A percentile compares a stretch with the other conserved stretches of the same genome.
Conservation (phyloP, 345 rosid species). For the Acer campestre region DNA sequence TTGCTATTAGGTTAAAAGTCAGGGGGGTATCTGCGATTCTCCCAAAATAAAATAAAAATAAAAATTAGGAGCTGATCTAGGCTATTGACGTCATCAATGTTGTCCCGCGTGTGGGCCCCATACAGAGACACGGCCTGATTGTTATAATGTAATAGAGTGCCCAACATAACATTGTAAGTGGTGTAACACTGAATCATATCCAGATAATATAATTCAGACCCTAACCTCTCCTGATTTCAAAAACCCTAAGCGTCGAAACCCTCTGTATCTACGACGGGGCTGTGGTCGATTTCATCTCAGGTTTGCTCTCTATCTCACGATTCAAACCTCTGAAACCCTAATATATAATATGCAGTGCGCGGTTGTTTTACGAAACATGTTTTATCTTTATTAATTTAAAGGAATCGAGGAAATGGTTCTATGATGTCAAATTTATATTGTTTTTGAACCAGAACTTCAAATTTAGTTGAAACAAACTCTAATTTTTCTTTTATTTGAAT, state of each 20-base stretch:
- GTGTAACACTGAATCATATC: not conserved
- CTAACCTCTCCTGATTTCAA: not conserved
- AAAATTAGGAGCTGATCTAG: too few species aligned
- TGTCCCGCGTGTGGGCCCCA: not conserved
- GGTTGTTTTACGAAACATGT: too few species aligned
- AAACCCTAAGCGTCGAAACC: conserved; percentile 22
- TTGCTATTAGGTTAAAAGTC: too few species aligned
- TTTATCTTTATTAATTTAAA: not conserved
- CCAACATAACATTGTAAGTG: not conserved
- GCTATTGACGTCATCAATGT: not conserved
- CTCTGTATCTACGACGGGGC: not conserved
- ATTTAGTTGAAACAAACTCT: not conserved
- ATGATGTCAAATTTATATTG: not conserved
- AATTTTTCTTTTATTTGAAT: not conserved
- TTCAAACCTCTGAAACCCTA: not conserved
- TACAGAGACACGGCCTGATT: not conserved
- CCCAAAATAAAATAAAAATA: too few species aligned
- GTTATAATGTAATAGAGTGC: not conserved
- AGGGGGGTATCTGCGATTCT: too few species aligned
- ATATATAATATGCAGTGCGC: not conserved
- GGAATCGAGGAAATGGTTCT: not conserved
- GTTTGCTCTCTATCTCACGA: conserved; percentile 17
- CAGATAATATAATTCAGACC: not conserved
- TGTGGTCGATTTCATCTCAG: conserved; percentile 1
- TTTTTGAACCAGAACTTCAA: too few species aligned